Evolutionary conservation across 805 yeast genomes (phyloP).

Genomic region (Metschnikowia corniflorae): DNA sequence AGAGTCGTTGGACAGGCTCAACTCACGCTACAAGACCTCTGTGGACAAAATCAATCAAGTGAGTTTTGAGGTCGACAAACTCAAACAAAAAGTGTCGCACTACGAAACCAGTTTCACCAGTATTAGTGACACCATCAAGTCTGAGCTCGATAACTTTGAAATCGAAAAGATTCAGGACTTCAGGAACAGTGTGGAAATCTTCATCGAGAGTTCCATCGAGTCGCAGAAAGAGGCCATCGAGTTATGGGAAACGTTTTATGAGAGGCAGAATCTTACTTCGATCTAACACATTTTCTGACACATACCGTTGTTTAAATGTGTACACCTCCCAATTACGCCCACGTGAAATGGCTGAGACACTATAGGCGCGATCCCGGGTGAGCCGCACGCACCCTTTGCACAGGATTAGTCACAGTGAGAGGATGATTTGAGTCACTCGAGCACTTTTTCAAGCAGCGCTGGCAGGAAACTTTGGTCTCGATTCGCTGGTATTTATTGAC

Average conservation of each 20-base stretch:
- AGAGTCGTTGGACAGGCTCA: constrained; percentile 41
- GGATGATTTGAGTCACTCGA: neutral
- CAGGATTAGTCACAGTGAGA: constrained; percentile 9
- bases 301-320: too few relatives aligned
- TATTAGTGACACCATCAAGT: constrained; percentile 61
- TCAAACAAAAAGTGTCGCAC: constrained; percentile 50
- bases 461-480: too few relatives aligned
- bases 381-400: constrained; percentile 4
- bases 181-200: constrained; percentile 84
- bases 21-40: constrained; percentile 44
- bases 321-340: too few relatives aligned
- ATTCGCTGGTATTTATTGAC: too few relatives aligned
- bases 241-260: constrained; percentile 86
- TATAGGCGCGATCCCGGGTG: neutral
- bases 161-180: constrained; percentile 76
- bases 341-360: too few relatives aligned
- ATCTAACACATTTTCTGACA: constrained; percentile 8
- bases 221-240: constrained; percentile 89
- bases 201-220: constrained; percentile 85
- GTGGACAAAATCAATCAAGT: constrained; percentile 58
- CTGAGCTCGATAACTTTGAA: constrained; percentile 69
- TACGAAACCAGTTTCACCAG: constrained; percentile 60
- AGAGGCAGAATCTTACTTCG: constrained; percentile 31
- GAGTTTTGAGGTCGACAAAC: constrained; percentile 54
- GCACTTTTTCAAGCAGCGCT: too few relatives aligned